Evolutionary conservation across 495 filamentous ascomycete species (phyloP).

Genomic region (Hypoxylon lienhwacheense): DNA sequence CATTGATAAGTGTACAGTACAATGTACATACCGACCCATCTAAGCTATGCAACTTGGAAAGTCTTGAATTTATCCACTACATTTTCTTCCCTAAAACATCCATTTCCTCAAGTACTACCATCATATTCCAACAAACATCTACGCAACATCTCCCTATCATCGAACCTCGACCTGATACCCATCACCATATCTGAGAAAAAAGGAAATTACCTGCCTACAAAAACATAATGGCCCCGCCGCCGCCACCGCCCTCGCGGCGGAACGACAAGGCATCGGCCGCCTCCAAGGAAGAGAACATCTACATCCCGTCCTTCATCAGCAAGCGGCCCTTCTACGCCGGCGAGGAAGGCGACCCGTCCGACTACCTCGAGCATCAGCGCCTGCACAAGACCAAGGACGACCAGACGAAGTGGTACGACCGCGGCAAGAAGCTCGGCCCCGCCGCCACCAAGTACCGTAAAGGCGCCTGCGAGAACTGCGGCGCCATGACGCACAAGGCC

Average conservation of each 20-base stretch:
- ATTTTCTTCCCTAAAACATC: no score
- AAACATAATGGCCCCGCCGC: constrained; percentile 34
- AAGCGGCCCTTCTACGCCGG: constrained; percentile 96
- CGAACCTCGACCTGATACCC: background rate
- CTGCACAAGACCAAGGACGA: constrained; percentile 70
- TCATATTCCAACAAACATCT: no score
- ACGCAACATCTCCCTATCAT: background rate
- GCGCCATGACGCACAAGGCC: constrained; percentile 91
- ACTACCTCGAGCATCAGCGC: constrained; percentile 98
- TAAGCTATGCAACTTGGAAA: no score
- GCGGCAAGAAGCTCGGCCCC: constrained; percentile 75
- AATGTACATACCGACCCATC: no score
- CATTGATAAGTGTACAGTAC: no score
- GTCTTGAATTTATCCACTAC: no score
- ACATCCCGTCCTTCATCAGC: constrained; percentile 97
- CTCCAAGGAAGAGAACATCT: constrained; percentile 89
- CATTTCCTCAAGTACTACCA: no score
- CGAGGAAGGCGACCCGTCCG: constrained; percentile 72
- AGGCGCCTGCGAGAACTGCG: constrained; percentile 97
- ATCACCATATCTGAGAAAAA: background rate
- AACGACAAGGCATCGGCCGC: constrained; percentile 52
- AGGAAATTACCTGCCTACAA: no score
- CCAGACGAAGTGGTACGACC: constrained; percentile 85
- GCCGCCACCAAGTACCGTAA: constrained; percentile 96
- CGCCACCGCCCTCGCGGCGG: constrained; percentile 41